Base-by-base conservation (phyloP, 1,284 basidiomycete species). In the Fomitiporia mediterranea region DNA sequence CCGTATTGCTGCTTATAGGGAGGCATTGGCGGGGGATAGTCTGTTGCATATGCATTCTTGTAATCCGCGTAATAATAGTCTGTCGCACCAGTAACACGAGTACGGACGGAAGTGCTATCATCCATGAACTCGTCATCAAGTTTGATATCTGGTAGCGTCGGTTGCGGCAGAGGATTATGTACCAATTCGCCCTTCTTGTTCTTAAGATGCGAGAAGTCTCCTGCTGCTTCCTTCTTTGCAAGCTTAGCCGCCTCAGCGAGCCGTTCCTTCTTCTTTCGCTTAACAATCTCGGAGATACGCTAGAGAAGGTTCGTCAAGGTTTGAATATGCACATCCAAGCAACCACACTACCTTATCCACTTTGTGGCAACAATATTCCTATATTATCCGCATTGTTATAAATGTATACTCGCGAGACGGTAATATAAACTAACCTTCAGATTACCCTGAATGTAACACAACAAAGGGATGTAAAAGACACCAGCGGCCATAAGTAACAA, bases 321-420 rank as follows among this genome's bases (percentile, higher is more conserved):
- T 4, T 27, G n/a, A 37, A 56, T 23, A 11, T 58, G 40, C 47
- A 34, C 8, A 23, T 15, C 46, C 13, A 44, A 13, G 17, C 46
- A 5, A 50, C 42, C 57, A 53, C 65, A 8, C 61, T 67, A 90
- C 89, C 83, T 97, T 98, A 75, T 98, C 96, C 55, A 98, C 93
- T 74, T 98, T 98, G 76, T 98, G 93, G 72, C 95, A 98, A 70
- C 92, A 94, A 73, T 97, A 98, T 80, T 98, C 96, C 85, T 95
- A 68, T 34, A 62, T 34, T 17, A 30, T 30, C 15, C 25, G 15
- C n/a, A 5, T 28, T 4, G 7, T 46, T n/a, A 28, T 15, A 46
- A 17, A 17, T 25, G 25, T 32, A 4, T 6, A 15, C 44, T 15
- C 44, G 2, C 2, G 25, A 30, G 25, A 46, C 27, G 23, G 4